A percentile compares a stretch with the other conserved stretches of the same genome.
phyloP scores from a whole-genome alignment of 495 filamentous ascomycete genomes.

The Wilcoxina mikolae region DNA sequence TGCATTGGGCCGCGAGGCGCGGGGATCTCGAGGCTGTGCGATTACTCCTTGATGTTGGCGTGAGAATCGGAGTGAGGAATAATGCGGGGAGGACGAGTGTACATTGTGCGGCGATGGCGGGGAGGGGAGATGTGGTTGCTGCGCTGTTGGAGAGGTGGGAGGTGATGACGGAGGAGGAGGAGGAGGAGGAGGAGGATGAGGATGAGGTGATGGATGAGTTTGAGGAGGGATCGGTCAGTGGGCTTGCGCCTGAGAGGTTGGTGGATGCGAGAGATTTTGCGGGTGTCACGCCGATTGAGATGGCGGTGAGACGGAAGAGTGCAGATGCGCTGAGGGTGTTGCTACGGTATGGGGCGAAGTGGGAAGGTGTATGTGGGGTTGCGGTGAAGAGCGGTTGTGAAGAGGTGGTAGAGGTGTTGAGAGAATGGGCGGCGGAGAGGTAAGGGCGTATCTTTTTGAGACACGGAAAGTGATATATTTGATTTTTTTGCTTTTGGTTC shows the following conservation, averaged over 20 bases:
- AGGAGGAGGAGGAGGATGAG: too few species aligned
- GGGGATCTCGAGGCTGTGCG: background rate
- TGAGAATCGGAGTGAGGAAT: background rate
- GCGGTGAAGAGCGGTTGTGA: background rate
- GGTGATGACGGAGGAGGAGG: background rate
- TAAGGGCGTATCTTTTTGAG: background rate
- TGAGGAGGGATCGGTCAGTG: background rate
- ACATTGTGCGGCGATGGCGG: background rate
- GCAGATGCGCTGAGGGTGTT: background rate
- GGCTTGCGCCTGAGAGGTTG: background rate
- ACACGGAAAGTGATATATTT: too few species aligned
- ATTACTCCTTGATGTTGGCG: background rate
- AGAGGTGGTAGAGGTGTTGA: background rate
- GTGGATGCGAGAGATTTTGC: background rate
- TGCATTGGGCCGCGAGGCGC: conserved; percentile 4
- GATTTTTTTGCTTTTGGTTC: too few species aligned
- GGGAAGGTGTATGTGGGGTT: background rate
- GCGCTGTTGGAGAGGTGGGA: background rate
- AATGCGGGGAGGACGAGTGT: background rate
- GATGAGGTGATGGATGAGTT: too few species aligned
- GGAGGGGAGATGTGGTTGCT: background rate
- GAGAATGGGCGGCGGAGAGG: background rate
- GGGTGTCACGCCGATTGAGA: background rate
- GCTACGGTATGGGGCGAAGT: background rate
- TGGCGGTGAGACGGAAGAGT: background rate